A percentile compares a stretch with the other conserved stretches of the same genome.
phyloP scores from a whole-genome alignment of 495 filamentous ascomycete species.

The Lophiotrema nucula region DNA sequence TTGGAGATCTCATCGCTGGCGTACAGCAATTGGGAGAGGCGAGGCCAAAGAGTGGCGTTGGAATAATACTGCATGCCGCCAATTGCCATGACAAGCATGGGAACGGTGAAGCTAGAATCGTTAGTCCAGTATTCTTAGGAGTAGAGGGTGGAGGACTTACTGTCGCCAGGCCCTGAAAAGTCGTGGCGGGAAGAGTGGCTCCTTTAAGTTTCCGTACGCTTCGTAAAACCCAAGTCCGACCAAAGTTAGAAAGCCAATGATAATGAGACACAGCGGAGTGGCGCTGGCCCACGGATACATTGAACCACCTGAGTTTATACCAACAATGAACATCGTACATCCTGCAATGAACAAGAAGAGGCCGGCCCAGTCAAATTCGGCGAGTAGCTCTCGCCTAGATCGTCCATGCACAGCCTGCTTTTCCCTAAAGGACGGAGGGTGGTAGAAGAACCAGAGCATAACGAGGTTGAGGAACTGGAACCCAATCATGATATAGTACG shows the following conservation, averaged over 20 bases:
- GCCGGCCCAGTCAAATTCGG: constrained; percentile 27
- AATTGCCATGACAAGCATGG: constrained; percentile 32
- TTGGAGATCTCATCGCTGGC: constrained; percentile 30
- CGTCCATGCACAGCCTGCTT: constrained; percentile 25
- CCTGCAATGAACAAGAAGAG: constrained; percentile 30
- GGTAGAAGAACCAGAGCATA: constrained; percentile 30
- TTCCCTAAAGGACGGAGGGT: constrained; percentile 25
- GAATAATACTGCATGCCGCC: constrained; percentile 33
- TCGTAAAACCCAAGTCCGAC: constrained; percentile 31
- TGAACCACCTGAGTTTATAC: constrained; percentile 26
- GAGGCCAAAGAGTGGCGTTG: constrained; percentile 29
- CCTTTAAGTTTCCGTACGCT: constrained; percentile 17
- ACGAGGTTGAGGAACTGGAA: constrained; percentile 25
- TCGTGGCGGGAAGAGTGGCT: constrained; percentile 29
- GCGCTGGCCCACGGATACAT: constrained; percentile 26
- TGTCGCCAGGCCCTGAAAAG: constrained; percentile 31
- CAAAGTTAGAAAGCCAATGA: constrained; percentile 25
- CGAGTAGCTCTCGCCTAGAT: constrained; percentile 10
- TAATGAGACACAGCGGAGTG: constrained; percentile 13
- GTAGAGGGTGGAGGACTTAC: constrained; percentile 4
- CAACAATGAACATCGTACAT: constrained; percentile 26
- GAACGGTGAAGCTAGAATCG: constrained; percentile 23
- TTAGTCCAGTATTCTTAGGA: background rate
- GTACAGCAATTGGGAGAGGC: constrained; percentile 30
- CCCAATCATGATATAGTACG: constrained; percentile 29